Conservation (phyloP, 257 asterid genomes). For the Thymus mandschuricus region DNA sequence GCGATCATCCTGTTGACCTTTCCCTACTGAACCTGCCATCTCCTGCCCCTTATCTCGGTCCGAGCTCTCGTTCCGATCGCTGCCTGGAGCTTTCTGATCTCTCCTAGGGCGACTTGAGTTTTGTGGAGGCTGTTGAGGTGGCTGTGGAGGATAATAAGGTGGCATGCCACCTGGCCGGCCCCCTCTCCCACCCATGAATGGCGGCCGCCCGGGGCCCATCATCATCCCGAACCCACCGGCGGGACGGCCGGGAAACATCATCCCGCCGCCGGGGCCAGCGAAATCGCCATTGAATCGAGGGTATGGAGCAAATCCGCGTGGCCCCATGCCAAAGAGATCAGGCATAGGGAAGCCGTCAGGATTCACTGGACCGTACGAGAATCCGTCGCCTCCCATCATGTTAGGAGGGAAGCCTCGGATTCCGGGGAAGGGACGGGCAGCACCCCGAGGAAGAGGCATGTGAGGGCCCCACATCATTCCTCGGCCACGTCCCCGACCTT, state of each 20-base stretch:
- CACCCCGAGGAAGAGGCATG: slow-evolving; percentile 72
- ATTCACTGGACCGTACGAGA: slow-evolving; percentile 60
- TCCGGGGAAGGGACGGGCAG: slow-evolving; percentile 69
- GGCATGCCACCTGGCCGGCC: slow-evolving; percentile 65
- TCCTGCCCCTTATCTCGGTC: slow-evolving; percentile 69
- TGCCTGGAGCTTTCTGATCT: slow-evolving; percentile 48
- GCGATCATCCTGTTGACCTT: slow-evolving; percentile 49
- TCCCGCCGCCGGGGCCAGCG: slow-evolving; percentile 63
- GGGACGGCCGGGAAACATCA: slow-evolving; percentile 86
- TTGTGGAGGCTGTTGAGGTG: slow-evolving; percentile 53
- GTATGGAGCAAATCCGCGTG: slow-evolving; percentile 76
- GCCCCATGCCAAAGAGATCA: slow-evolving; percentile 77
- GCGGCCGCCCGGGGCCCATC: slow-evolving; percentile 83
- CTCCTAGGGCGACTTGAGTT: slow-evolving; percentile 50
- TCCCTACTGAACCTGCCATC: slow-evolving; percentile 23
- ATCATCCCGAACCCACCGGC: slow-evolving; percentile 82
- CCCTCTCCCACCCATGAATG: slow-evolving; percentile 71
- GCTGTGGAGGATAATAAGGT: slow-evolving; percentile 65
- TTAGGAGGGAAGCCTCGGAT: slow-evolving; percentile 75
- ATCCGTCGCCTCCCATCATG: slow-evolving; percentile 81
- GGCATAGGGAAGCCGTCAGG: slow-evolving; percentile 83
- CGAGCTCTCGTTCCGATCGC: slow-evolving; percentile 51
- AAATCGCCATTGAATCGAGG: slow-evolving; percentile 84
- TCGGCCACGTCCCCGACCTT: slow-evolving; percentile 85
- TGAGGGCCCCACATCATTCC: slow-evolving; percentile 93